Conservation (phyloP, 345 rosid genomes). For the Pelargonium nanum region DNA sequence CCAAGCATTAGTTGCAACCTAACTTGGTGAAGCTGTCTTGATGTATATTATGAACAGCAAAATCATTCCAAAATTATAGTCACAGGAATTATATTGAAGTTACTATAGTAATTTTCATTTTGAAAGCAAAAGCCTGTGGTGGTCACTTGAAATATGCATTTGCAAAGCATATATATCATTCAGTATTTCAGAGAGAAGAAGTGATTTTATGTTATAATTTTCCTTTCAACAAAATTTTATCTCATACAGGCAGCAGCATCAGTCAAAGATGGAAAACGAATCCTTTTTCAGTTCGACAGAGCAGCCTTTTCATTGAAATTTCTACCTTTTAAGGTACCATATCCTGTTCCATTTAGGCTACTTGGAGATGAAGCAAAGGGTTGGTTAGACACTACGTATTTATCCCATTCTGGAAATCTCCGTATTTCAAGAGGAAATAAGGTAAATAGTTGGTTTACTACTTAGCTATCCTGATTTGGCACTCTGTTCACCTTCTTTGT, state of each 20-base stretch:
- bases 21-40: no score
- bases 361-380: slow-evolving; percentile 98
- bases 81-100: no score
- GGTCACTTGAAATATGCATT: no score
- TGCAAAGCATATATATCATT: no score
- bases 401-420: slow-evolving; percentile 78
- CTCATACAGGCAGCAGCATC: slow-evolving; percentile 68
- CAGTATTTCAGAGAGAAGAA: neutral
- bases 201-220: neutral
- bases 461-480: neutral
- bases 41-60: no score
- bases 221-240: neutral
- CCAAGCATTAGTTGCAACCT: no score
- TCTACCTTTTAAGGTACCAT: slow-evolving; percentile 88
- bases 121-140: no score
- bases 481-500: neutral
- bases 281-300: slow-evolving; percentile 63
- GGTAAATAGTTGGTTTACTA: slow-evolving; percentile 28
- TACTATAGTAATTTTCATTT: no score
- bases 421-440: slow-evolving; percentile 91
- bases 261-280: slow-evolving; percentile 45
- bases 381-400: slow-evolving; percentile 78
- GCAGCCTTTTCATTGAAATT: slow-evolving; percentile 74
- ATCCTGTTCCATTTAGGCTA: slow-evolving; percentile 88
- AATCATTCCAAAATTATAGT: no score